Base-by-base conservation (phyloP, 2,329 filamentous ascomycete genomes). In the Westerdykella aurantiaca region DNA sequence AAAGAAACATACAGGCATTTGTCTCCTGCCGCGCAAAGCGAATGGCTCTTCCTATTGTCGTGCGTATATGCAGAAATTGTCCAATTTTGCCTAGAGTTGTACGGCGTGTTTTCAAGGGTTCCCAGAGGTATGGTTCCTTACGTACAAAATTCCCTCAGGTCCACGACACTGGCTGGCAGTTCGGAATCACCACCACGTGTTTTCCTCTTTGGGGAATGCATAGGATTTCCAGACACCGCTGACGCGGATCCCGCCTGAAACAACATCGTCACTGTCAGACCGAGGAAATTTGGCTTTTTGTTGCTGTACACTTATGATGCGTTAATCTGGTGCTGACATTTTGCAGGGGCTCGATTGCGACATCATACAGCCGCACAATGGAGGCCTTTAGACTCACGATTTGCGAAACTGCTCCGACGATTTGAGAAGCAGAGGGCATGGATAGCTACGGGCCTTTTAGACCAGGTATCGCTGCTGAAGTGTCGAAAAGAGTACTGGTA, bases 311-410 rank as follows among this genome's bases (percentile, higher is more conserved):
- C 25, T 29, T 3, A 29, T 10, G 3, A 29, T 29, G 18, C 12
- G 38, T 38, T 17, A 11, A 21, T 21, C 18, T 29, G 25, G 34
- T 41, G 44, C 55, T 62, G 47, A 61, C 53, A 38, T 22, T 41
- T 48, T 50, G 37, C 48, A 61, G 57, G 58, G 45, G 38, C 39
- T 7, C 17, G 31, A 53, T 51, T 48, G 45, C 53, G 50, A 38
- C 51, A 55, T 50, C 44, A 48, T 38, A 40, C 48, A 31, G 42
- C 49, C 43, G 22, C 45, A 33, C 42, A 49, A 33, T 63, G 56
- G 61, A 46, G 55, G 34, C 58, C 61, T 23, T 49, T 64, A 18
- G 58, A 64, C 45, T 59, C 58, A n/a, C 53, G 61, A 9, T 56
- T 64, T 37, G 46, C 55, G 4, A 51, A 49, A 13, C 39, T 63